Percentiles rank a stretch among this genome's conserved stretches.
Evolutionary conservation across 2,329 filamentous ascomycete species (phyloP).

Genomic region (Pseudogymnoascus sp.): DNA sequence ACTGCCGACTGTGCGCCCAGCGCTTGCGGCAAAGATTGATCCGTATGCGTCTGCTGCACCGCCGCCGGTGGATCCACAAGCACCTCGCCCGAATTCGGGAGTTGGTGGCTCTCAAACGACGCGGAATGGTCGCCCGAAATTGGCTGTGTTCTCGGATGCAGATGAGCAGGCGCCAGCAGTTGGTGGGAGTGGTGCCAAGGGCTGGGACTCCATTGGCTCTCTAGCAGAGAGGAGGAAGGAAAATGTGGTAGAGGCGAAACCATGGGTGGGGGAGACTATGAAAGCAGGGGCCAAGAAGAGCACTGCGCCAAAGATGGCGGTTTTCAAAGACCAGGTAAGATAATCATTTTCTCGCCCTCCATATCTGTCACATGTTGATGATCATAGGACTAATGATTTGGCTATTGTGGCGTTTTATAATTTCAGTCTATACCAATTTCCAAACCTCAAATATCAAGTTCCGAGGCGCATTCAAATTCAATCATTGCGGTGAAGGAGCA

Average conservation of each 20-base stretch:
- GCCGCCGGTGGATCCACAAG: slow-evolving; percentile 54
- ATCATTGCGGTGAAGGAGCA: slow-evolving; percentile 65
- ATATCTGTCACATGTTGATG: slow-evolving; percentile 64
- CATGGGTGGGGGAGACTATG: slow-evolving; percentile 86
- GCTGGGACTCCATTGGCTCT: slow-evolving; percentile 88
- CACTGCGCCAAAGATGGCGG: slow-evolving; percentile 68
- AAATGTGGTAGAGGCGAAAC: slow-evolving; percentile 74
- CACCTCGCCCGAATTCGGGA: slow-evolving; percentile 40
- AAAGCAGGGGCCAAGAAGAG: slow-evolving; percentile 78
- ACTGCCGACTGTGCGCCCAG: slow-evolving; percentile 71
- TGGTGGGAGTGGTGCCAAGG: slow-evolving; percentile 49
- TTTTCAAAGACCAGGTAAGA: slow-evolving; percentile 96
- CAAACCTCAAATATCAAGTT: slow-evolving; percentile 40
- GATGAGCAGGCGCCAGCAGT: slow-evolving; percentile 49
- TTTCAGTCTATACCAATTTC: slow-evolving; percentile 48
- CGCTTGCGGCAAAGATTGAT: slow-evolving; percentile 75
- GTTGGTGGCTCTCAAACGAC: slow-evolving; percentile 40
- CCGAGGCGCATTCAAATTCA: slow-evolving; percentile 39
- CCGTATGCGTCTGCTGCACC: slow-evolving; percentile 58
- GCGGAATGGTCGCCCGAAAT: slow-evolving; percentile 67
- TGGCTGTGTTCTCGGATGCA: slow-evolving; percentile 82
- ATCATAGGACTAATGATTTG: slow-evolving; percentile 86
- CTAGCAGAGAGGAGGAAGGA: slow-evolving; percentile 88
- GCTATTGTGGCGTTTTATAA: slow-evolving; percentile 44
- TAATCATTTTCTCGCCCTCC: slow-evolving; percentile 26